Percentiles rank a stretch among this genome's conserved stretches.
phyloP scores from a whole-genome alignment of 2,329 filamentous ascomycete species.

The Epichloe aotearoae region DNA sequence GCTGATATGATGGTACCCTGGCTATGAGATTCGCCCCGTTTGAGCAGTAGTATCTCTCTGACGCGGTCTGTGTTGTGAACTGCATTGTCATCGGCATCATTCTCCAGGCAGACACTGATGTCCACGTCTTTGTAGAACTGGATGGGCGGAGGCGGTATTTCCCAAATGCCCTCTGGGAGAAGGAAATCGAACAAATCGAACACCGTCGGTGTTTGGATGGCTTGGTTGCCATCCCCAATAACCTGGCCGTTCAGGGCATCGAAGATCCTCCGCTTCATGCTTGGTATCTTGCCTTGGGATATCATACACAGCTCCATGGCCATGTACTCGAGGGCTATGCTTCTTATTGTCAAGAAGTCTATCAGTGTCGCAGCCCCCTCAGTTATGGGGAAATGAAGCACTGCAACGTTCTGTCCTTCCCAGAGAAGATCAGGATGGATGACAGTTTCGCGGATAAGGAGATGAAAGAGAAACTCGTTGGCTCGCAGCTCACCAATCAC shows the following conservation, averaged over 20 bases:
- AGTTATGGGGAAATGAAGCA: conserved; percentile 54
- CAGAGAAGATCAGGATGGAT: conserved; percentile 58
- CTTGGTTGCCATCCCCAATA: conserved; percentile 50
- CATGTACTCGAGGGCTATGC: conserved; percentile 71
- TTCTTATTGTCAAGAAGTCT: conserved; percentile 66
- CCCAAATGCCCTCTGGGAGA: conserved; percentile 36
- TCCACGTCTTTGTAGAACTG: conserved; percentile 53
- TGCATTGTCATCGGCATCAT: conserved; percentile 40
- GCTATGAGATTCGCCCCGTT: conserved; percentile 46
- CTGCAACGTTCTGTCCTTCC: conserved; percentile 51
- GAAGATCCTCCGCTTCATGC: conserved; percentile 54
- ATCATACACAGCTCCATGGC: conserved; percentile 73
- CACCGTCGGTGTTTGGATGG: conserved; percentile 57
- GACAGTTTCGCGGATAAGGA: conserved; percentile 59
- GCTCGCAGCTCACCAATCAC: conserved; percentile 68
- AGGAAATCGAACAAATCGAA: conserved; percentile 94
- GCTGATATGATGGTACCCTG: conserved; percentile 34
- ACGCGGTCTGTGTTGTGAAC: conserved; percentile 60
- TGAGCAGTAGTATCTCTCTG: conserved; percentile 59
- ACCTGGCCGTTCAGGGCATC: conserved; percentile 69
- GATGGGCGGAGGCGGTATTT: conserved; percentile 37
- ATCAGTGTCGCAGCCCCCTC: conserved; percentile 56
- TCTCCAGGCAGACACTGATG: conserved; percentile 48
- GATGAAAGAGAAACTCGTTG: conserved; percentile 66
- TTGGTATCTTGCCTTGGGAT: conserved; percentile 55